Percentiles rank a stretch among this genome's conserved stretches.
phyloP scores from a whole-genome alignment of 495 filamentous ascomycete species.

The Astrothelium subdiscretum region DNA sequence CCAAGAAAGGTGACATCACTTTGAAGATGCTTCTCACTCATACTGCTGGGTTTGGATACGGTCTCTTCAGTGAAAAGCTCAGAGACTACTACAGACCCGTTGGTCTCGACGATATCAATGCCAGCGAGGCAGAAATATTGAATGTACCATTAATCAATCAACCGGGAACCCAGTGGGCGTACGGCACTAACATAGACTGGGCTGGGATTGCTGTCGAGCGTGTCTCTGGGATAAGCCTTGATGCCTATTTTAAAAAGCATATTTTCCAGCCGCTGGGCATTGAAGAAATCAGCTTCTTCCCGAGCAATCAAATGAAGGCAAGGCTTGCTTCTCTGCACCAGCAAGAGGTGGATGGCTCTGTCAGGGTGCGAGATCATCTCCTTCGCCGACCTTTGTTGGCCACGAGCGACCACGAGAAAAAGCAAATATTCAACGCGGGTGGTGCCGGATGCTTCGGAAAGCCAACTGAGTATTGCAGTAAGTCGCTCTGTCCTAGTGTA shows the following conservation, averaged over 20 bases:
- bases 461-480: conserved; percentile 46
- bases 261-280: conserved; percentile 48
- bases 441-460: conserved; percentile 45
- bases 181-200: conserved; percentile 53
- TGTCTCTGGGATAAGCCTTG: conserved; percentile 36
- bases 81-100: conserved; percentile 33
- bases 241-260: conserved; percentile 43
- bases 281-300: conserved; percentile 43
- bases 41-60: conserved; percentile 36
- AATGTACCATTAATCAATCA: conserved; percentile 41
- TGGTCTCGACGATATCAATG: conserved; percentile 45
- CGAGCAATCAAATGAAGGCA: conserved; percentile 36
- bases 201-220: conserved; percentile 46
- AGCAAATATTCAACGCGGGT: conserved; percentile 38
- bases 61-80: conserved; percentile 42
- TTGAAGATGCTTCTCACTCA: conserved; percentile 51
- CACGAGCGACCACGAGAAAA: conserved; percentile 26
- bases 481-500: conserved; percentile 12
- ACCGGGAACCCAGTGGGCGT: conserved; percentile 46
- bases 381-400: conserved; percentile 33
- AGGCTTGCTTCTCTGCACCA: conserved; percentile 41
- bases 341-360: conserved; percentile 28
- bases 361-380: conserved; percentile 37
- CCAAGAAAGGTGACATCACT: conserved; percentile 45
- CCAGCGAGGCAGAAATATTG: conserved; percentile 30